Evolutionary conservation across 805 yeast species (phyloP).

Genomic region (Metschnikowia peoriensis): DNA sequence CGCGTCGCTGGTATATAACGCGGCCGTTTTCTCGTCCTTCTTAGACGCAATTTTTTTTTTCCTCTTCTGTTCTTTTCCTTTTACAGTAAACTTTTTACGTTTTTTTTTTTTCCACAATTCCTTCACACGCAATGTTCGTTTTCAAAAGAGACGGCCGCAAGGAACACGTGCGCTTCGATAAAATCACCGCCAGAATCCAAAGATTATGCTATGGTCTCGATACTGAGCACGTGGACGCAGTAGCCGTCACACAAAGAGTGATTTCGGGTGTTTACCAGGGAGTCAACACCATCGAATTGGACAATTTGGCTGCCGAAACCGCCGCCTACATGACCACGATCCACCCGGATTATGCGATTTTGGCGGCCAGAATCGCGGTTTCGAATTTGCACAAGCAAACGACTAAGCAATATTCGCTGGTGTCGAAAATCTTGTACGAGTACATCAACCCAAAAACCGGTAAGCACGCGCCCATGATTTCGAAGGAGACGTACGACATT

Average conservation of each 20-base stretch:
- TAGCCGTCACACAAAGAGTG: conserved; percentile 92
- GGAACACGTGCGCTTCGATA: conserved; percentile 93
- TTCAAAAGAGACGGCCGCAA: conserved; percentile 90
- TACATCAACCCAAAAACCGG: conserved; percentile 82
- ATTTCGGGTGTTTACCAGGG: conserved; percentile 97
- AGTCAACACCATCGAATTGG: conserved; percentile 83
- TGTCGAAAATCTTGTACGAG: conserved; percentile 65
- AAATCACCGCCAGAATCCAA: conserved; percentile 88
- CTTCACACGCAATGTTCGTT: conserved; percentile 59
- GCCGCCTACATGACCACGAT: conserved; percentile 97
- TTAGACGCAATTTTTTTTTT: not conserved
- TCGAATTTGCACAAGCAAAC: conserved; percentile 95
- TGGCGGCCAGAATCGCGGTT: conserved; percentile 95
- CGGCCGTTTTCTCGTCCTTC: not conserved
- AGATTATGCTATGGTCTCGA: conserved; percentile 94
- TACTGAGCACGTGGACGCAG: conserved; percentile 89
- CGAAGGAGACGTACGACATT: conserved; percentile 39
- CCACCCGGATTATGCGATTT: conserved; percentile 95
- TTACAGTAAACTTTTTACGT: too few species aligned
- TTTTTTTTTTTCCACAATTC: not conserved
- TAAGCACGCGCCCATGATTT: conserved; percentile 48
- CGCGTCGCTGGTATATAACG: conserved; percentile 13
- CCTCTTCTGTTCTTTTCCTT: not conserved
- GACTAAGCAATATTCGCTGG: conserved; percentile 78
- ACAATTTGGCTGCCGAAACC: conserved; percentile 82